These are phyloP conservation scores for Amanita fuliginea DNA, from an alignment of 768 basidiomycete genomes.

Conservation along the genomic window DNA sequence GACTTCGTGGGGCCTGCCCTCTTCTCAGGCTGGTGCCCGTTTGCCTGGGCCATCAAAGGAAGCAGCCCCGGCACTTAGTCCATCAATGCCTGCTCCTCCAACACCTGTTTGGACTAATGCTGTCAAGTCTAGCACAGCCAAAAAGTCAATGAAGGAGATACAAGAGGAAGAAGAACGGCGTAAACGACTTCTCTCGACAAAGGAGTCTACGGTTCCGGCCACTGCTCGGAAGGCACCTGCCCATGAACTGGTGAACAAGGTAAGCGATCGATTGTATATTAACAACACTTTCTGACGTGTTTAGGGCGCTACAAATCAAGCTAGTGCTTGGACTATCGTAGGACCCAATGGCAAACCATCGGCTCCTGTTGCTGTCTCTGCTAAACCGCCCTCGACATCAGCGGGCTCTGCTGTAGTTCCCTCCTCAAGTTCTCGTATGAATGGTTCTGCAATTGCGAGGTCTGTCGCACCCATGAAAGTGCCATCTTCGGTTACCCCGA, in stretches of 20 bases:
- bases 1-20: conserved; percentile 78
- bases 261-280: conserved; percentile 17
- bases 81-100: conserved; percentile 16
- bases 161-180: conserved; percentile 93
- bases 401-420: conserved; percentile 10
- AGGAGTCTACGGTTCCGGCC: conserved; percentile 47
- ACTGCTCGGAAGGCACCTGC: conserved; percentile 55
- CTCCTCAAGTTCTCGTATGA: conserved; percentile 22
- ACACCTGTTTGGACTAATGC: conserved; percentile 69
- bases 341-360: conserved; percentile 63
- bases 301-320: conserved; percentile 17
- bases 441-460: conserved; percentile 17
- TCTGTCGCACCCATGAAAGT: conserved; percentile 17
- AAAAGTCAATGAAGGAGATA: conserved; percentile 98
- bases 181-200: conserved; percentile 48
- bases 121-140: conserved; percentile 39
- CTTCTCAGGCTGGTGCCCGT: conserved; percentile 67
- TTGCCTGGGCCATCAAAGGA: conserved; percentile 31
- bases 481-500: conserved; percentile 19
- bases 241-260: conserved; percentile 73
- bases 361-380: conserved; percentile 16
- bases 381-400: conserved; percentile 17
- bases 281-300: conserved; percentile 16
- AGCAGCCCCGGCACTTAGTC: conserved; percentile 10
- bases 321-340: conserved; percentile 78